These are phyloP conservation scores for Gypsophila paniculata DNA, from an alignment of 179 eudicot species.

Conservation along the genomic window DNA sequence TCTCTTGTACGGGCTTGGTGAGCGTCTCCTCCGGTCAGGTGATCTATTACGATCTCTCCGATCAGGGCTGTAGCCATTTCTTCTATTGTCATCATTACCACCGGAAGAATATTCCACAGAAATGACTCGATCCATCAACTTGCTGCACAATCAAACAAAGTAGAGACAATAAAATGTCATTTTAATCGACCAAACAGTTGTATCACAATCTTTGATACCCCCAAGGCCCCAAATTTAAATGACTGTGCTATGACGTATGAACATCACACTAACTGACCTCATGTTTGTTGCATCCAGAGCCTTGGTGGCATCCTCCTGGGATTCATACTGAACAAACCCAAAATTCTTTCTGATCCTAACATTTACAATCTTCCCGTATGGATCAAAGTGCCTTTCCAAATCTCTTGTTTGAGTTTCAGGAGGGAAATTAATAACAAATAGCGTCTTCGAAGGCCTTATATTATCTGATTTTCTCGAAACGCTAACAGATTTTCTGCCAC, in stretches of 20 bases:
- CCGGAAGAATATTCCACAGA: constrained; percentile 71
- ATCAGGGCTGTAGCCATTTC: constrained; percentile 48
- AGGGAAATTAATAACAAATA: constrained; percentile 76
- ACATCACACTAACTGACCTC: constrained; percentile 38
- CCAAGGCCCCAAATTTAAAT: no score
- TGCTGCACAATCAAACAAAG: constrained; percentile 34
- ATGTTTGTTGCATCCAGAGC: constrained; percentile 69
- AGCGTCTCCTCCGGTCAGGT: constrained; percentile 54
- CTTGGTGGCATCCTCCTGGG: constrained; percentile 65
- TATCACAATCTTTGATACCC: no score
- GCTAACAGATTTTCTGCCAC: constrained; percentile 40
- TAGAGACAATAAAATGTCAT: not conserved
- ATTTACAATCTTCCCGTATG: constrained; percentile 63
- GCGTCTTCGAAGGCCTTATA: constrained; percentile 58
- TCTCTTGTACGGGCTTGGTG: constrained; percentile 62
- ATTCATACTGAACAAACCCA: constrained; percentile 62
- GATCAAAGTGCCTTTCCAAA: constrained; percentile 69
- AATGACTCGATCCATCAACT: constrained; percentile 64
- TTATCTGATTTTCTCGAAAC: constrained; percentile 43
- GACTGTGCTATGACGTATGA: no score
- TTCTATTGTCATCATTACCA: constrained; percentile 57
- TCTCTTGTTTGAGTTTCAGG: constrained; percentile 57
- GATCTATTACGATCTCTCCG: constrained; percentile 59
- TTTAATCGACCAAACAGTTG: no score
- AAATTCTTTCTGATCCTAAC: constrained; percentile 73